Evolutionary conservation across 768 basidiomycete genomes (phyloP).

Genomic region (Lactarius evosmus): DNA sequence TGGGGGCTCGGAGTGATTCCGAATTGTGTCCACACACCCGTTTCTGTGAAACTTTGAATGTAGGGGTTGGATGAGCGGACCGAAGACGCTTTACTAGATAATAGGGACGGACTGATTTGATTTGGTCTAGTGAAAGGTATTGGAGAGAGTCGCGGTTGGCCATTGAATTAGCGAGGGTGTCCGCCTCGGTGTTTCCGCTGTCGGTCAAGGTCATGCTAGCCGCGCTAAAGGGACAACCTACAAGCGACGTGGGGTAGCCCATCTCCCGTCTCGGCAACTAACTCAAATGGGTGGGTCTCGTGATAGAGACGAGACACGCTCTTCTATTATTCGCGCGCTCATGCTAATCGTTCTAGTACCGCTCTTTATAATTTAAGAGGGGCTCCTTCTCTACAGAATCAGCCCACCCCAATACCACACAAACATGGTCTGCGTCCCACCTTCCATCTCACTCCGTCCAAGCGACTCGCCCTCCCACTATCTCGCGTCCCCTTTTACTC

Average conservation of each 20-base stretch:
- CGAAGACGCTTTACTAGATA: not conserved
- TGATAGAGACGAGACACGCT: not conserved
- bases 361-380: not conserved
- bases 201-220: no score
- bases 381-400: not conserved
- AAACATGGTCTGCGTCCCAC: conserved; percentile 2
- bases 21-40: conserved; percentile 43
- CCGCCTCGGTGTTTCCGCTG: not conserved
- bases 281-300: no score
- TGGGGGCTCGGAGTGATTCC: not conserved
- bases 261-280: not conserved
- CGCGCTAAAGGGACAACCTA: not conserved
- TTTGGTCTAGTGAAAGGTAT: conserved; percentile 15
- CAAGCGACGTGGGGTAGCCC: not conserved
- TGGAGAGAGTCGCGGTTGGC: not conserved
- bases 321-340: not conserved
- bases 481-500: not conserved
- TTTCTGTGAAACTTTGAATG: conserved; percentile 50
- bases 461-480: not conserved
- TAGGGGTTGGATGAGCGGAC: not conserved
- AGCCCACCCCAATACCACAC: not conserved
- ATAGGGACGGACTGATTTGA: conserved; percentile 9
- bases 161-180: not conserved
- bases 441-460: not conserved
- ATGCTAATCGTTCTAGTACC: not conserved